Conservation (phyloP, 192 early-diverging fungal species). For the Rhizoclosmatium globosum region DNA sequence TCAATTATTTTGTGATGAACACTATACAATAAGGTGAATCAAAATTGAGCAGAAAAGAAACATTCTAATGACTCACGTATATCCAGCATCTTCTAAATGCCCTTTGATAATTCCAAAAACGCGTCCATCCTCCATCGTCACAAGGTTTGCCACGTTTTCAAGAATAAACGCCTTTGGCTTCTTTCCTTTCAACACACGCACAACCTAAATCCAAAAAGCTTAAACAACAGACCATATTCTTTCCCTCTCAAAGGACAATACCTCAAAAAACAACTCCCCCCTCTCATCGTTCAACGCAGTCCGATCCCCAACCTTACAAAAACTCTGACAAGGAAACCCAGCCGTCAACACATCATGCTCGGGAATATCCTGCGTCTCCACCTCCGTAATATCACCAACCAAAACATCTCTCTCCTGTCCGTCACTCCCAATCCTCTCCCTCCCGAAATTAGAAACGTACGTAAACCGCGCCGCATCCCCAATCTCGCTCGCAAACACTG, state of each 20-base stretch:
- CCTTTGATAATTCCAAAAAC: conserved; percentile 4
- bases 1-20: conserved; percentile 24
- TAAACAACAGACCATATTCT: not conserved
- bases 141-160: conserved; percentile 21
- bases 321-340: too few relatives aligned
- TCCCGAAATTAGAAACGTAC: conserved; percentile 27
- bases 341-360: too few relatives aligned
- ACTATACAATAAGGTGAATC: not conserved
- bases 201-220: conserved; percentile 16
- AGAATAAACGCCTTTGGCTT: conserved; percentile 19
- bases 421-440: not conserved
- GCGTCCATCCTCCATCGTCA: conserved; percentile 23
- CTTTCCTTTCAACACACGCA: conserved; percentile 26
- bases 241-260: not conserved
- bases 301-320: too few relatives aligned
- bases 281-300: too few relatives aligned
- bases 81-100: conserved; percentile 14
- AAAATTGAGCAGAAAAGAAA: not conserved
- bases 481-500: conserved; percentile 28
- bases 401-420: too few relatives aligned
- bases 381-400: too few relatives aligned
- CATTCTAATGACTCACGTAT: not conserved
- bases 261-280: too few relatives aligned
- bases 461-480: conserved; percentile 10
- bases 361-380: too few relatives aligned